Evolutionary conservation across 129 eudicot genomes (phyloP).

Genomic region (Flaveria robusta): DNA sequence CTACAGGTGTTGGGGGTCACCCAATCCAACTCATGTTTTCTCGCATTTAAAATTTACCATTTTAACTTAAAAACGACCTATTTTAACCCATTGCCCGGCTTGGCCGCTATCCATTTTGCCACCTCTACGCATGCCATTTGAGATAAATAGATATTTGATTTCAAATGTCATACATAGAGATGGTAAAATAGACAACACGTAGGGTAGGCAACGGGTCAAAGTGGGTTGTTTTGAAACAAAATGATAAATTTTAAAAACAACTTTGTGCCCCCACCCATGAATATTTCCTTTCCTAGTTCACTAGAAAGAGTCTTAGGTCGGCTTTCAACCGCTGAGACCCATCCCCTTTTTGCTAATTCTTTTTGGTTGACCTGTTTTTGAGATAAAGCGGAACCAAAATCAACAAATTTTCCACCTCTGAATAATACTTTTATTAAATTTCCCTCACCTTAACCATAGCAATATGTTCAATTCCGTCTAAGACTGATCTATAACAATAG

Average conservation of each 20-base stretch:
- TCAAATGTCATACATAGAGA: too few species aligned
- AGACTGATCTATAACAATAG: constrained; percentile 64
- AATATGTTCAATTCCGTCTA: constrained; percentile 86
- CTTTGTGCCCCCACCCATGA: too few species aligned
- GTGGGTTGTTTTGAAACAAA: too few species aligned
- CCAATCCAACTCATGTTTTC: neutral
- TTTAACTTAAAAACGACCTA: neutral
- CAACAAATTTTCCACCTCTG: neutral
- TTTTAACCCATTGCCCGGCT: neutral
- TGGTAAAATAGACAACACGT: too few species aligned
- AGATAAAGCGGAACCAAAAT: neutral
- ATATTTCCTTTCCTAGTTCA: too few species aligned
- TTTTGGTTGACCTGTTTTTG: neutral
- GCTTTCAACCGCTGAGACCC: neutral
- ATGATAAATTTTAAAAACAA: too few species aligned
- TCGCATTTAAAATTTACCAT: neutral
- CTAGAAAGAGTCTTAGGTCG: neutral
- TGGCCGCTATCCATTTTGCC: too few species aligned
- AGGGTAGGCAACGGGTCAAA: too few species aligned
- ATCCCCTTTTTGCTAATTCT: neutral
- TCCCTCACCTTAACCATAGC: constrained; percentile 84
- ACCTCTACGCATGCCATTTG: too few species aligned
- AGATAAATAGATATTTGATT: too few species aligned
- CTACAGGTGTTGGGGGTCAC: neutral
- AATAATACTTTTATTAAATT: neutral